phyloP scores from a whole-genome alignment of 306 rosid genomes.

The Ormosia semicastrata region DNA sequence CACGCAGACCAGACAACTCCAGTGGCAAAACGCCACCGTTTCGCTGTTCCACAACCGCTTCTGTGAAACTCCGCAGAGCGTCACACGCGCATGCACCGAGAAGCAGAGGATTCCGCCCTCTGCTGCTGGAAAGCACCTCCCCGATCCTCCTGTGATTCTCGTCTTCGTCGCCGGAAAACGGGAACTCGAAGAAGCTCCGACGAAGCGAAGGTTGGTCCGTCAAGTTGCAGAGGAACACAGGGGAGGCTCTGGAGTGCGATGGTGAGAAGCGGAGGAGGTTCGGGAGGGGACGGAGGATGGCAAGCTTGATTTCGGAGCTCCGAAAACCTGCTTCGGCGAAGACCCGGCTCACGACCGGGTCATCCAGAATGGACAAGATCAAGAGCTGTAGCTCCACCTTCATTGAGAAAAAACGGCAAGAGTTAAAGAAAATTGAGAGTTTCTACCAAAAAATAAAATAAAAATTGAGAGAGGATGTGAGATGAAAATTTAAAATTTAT shows the following conservation, averaged over 20 bases:
- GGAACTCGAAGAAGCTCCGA: slow-evolving; percentile 44
- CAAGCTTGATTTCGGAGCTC: slow-evolving; percentile 88
- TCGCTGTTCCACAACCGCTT: slow-evolving; percentile 44
- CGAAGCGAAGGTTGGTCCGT: slow-evolving; percentile 23
- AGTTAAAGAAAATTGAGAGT: no score
- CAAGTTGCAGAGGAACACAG: slow-evolving; percentile 68
- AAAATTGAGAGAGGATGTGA: no score
- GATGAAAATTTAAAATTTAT: no score
- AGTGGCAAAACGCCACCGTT: slow-evolving; percentile 42
- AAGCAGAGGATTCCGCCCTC: slow-evolving; percentile 74
- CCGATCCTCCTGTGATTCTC: slow-evolving; percentile 70
- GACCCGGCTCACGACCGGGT: slow-evolving; percentile 93
- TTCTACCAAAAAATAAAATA: no score
- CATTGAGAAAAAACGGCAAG: no score
- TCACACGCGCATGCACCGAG: slow-evolving; percentile 72
- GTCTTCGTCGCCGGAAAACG: slow-evolving; percentile 33
- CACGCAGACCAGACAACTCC: slow-evolving; percentile 52
- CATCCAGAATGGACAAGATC: slow-evolving; percentile 78
- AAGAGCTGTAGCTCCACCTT: slow-evolving; percentile 61
- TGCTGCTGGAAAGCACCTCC: slow-evolving; percentile 53
- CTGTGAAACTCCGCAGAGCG: slow-evolving; percentile 52
- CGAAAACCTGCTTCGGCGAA: slow-evolving; percentile 96
- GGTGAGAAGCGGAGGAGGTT: no score
- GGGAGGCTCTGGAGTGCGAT: slow-evolving; percentile 51
- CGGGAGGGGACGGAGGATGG: slow-evolving; percentile 68